Conservation (phyloP, 768 basidiomycete genomes). For the Tulasnella sp. region DNA sequence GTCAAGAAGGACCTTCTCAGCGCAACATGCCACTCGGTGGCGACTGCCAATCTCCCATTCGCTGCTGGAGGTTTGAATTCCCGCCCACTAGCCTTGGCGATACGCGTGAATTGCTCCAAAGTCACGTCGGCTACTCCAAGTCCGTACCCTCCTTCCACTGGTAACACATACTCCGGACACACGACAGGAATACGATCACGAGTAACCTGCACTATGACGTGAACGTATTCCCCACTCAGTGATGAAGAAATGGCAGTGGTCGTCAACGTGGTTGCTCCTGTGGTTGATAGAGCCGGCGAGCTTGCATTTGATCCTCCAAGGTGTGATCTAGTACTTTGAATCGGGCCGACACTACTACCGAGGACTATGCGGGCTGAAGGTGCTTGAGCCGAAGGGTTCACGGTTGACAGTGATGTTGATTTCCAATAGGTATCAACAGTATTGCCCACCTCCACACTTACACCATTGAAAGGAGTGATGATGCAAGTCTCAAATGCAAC, state of each 20-base stretch:
- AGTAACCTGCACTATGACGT: conserved; percentile 81
- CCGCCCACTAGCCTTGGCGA: conserved; percentile 42
- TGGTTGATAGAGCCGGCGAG: neutral
- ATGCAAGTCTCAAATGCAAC: conserved; percentile 80
- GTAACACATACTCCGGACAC: conserved; percentile 62
- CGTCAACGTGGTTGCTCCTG: neutral
- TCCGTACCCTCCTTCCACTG: conserved; percentile 49
- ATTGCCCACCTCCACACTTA: conserved; percentile 87
- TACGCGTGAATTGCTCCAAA: conserved; percentile 56
- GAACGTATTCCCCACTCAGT: conserved; percentile 75
- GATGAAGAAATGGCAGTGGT: conserved; percentile 57
- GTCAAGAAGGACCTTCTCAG: conserved; percentile 41
- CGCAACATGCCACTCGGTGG: conserved; percentile 27
- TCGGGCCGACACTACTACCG: neutral
- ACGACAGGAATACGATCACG: conserved; percentile 83
- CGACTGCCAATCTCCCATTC: conserved; percentile 16
- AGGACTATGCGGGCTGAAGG: conserved; percentile 1
- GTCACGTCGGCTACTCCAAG: conserved; percentile 78
- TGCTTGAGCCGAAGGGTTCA: neutral
- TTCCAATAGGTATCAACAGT: conserved; percentile 99
- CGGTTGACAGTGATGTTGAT: conserved; percentile 42
- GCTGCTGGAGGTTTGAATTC: conserved; percentile 28
- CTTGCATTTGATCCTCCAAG: no score
- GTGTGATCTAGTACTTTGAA: no score
- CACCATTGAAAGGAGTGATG: conserved; percentile 79